A percentile compares a stretch with the other conserved stretches of the same genome.
Conservation (phyloP, 176 grass and related monocot genomes). For the Leersia perrieri region DNA sequence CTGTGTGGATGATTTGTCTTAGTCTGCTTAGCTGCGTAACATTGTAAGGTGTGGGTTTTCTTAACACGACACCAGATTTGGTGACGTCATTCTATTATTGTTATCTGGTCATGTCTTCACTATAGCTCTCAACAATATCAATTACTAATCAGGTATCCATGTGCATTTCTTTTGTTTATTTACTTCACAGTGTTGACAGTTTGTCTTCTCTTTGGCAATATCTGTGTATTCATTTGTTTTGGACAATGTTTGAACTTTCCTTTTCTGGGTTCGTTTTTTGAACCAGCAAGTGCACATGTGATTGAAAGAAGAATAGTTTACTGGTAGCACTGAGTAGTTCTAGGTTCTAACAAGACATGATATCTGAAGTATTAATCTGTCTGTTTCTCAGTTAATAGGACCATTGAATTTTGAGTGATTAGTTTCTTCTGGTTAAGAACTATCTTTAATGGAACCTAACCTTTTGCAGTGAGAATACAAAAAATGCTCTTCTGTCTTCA, state of each 20-base stretch:
- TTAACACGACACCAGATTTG: neutral
- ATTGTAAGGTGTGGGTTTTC: neutral
- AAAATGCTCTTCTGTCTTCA: constrained; percentile 66
- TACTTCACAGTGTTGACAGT: neutral
- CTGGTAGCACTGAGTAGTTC: neutral
- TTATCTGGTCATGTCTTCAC: neutral
- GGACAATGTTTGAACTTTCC: neutral
- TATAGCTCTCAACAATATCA: neutral
- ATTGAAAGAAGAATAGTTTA: neutral
- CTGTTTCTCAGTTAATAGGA: neutral
- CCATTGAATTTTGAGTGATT: constrained; percentile 14
- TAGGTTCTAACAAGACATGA: neutral
- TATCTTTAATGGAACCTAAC: constrained; percentile 41
- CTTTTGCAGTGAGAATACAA: constrained; percentile 77
- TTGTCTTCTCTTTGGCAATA: neutral
- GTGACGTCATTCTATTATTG: neutral
- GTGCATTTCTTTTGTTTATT: neutral
- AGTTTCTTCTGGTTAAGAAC: constrained; percentile 14
- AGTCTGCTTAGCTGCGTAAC: constrained; percentile 1
- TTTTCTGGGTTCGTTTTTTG: neutral
- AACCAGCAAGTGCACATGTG: neutral
- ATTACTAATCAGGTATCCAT: neutral
- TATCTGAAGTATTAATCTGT: neutral
- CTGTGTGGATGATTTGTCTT: neutral
- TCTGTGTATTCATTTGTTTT: neutral